Conservation (phyloP, 768 basidiomycete genomes). For the Auriscalpium microsporum region DNA sequence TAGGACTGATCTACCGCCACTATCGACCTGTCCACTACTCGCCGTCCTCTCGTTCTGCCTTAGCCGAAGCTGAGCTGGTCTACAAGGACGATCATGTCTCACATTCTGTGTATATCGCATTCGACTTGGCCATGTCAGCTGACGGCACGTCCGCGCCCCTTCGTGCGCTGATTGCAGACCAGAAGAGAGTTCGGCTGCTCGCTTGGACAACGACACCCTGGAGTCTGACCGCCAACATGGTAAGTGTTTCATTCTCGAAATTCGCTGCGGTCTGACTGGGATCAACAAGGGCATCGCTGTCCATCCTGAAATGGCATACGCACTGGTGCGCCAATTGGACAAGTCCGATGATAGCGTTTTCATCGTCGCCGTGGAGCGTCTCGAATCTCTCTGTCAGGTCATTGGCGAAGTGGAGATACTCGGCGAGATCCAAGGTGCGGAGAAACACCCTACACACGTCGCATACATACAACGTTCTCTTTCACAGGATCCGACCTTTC, state of each 20-base stretch:
- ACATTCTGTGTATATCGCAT: constrained; percentile 79
- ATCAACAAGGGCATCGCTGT: constrained; percentile 76
- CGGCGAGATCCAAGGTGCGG: constrained; percentile 33
- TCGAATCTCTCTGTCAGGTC: constrained; percentile 22
- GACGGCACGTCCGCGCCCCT: constrained; percentile 18
- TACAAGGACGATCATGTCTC: constrained; percentile 88
- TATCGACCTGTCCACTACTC: constrained; percentile 92
- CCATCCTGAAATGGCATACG: constrained; percentile 63
- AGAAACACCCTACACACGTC: not conserved
- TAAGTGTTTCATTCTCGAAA: constrained; percentile 23
- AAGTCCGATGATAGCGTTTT: constrained; percentile 17
- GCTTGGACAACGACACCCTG: constrained; percentile 99
- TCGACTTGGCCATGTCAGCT: constrained; percentile 42
- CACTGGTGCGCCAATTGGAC: constrained; percentile 30
- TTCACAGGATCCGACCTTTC: constrained; percentile 44
- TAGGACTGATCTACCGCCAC: constrained; percentile 73
- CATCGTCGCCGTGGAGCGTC: constrained; percentile 28
- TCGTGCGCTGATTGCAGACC: constrained; percentile 24
- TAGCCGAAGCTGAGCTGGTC: constrained; percentile 90
- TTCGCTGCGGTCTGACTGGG: constrained; percentile 1
- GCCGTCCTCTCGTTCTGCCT: constrained; percentile 85
- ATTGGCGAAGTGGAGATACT: constrained; percentile 22
- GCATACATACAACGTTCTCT: not conserved
- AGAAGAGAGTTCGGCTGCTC: constrained; percentile 42
- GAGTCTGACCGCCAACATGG: constrained; percentile 95